Evolutionary conservation across 2,329 filamentous ascomycete species (phyloP), one percentile per base, ranked within the genome.

Genomic region (Fusarium piperis): DNA sequence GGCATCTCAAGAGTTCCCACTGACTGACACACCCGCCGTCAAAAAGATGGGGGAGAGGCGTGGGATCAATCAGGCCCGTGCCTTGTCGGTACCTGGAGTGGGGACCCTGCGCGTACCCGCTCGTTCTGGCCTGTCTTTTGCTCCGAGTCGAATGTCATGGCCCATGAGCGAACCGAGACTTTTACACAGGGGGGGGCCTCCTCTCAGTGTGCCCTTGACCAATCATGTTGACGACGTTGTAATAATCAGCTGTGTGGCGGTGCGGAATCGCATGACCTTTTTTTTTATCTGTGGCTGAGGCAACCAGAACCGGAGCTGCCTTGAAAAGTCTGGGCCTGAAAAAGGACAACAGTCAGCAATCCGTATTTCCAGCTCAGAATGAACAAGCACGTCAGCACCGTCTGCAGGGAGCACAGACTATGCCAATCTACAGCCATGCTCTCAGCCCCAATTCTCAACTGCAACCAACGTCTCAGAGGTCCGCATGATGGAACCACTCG

Each of bases 241-340:
- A 60, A 77, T 67, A 77, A 77, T 77, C 71, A 62, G 72, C 67
- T 65, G 76, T 77, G 75, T 77, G 74, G 75, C 71, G 73, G 75
- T 76, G 72, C 71, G 71, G 28, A 74, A 75, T 77, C 75, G 75
- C 75, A 77, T 73, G 75, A 75, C 71, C 61, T 68, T 55, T 48
- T 41, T n/a, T 46, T 11, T 35, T 15, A 30, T 48, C 44, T 48
- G 44, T 48, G 44, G 44, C 44, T 48, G 44, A 33, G 48, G 48
- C 48, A 52, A 13, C 48, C 39, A 23, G 8, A 12, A 3, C 30
- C 13, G 33, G 33, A 38, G n/a, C n/a, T n/a, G n/a, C n/a, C n/a
- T n/a, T n/a, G n/a, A 26, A 48, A 28, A 30, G 44, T 23, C 39
- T 44, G 4, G 39, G 20, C 38, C 38, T 41, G 38, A 9, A 41